Percentiles rank a stretch among this genome's conserved stretches.
These are phyloP conservation scores for Henckelia pumila DNA, from an alignment of 257 asterid genomes.

Conservation along the genomic window DNA sequence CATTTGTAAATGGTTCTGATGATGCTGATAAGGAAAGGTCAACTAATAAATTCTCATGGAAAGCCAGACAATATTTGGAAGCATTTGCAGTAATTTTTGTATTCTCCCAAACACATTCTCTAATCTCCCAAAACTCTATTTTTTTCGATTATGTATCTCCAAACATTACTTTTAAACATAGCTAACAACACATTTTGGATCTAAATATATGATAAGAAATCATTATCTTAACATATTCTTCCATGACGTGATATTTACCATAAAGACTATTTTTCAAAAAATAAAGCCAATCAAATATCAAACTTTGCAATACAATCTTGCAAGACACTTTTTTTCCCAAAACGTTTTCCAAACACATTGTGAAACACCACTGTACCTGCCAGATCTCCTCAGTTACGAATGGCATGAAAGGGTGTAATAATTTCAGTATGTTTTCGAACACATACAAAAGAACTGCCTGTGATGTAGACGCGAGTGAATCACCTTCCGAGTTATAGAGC, in stretches of 20 bases:
- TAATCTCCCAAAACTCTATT: neutral
- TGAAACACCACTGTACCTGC: constrained; percentile 58
- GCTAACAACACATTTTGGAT: too few species aligned
- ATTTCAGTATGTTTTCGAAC: constrained; percentile 67
- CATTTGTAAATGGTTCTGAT: neutral
- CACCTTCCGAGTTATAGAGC: constrained; percentile 63
- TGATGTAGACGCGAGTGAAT: constrained; percentile 54
- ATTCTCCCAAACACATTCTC: neutral
- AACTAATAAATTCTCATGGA: neutral
- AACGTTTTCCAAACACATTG: neutral
- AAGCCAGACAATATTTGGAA: neutral
- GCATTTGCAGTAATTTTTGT: too few species aligned
- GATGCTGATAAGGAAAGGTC: neutral
- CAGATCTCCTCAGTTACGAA: constrained; percentile 96
- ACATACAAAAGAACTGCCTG: constrained; percentile 84
- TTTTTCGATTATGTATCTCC: neutral
- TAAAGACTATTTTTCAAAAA: too few species aligned
- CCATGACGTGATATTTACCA: neutral
- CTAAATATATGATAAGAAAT: neutral
- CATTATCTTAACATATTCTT: neutral
- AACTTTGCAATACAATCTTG: neutral
- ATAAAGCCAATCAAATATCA: neutral
- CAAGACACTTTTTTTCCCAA: neutral
- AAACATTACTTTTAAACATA: too few species aligned
- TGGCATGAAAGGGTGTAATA: constrained; percentile 98